Evolutionary conservation across 768 basidiomycete genomes (phyloP).

Genomic region (Scleroderma citrinum): DNA sequence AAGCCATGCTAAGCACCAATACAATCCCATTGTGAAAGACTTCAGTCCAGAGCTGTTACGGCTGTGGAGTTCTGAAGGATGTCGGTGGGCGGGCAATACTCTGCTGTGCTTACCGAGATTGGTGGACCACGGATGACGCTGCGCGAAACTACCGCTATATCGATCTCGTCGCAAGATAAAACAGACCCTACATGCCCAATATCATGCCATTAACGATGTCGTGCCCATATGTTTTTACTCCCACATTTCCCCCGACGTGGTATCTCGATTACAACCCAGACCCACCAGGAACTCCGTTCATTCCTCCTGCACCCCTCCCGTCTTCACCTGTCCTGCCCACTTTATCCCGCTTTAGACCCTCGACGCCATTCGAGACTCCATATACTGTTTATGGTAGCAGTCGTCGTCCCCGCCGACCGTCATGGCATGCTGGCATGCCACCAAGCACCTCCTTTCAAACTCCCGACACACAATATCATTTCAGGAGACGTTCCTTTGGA

Average conservation of each 20-base stretch:
- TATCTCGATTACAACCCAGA: constrained; percentile 28
- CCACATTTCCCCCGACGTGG: constrained; percentile 31
- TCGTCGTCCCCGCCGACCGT: constrained; percentile 34
- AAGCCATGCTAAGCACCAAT: neutral
- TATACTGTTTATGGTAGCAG: constrained; percentile 19
- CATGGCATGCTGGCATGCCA: constrained; percentile 36
- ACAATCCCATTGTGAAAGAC: too few species aligned
- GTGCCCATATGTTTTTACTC: constrained; percentile 38
- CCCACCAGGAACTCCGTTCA: constrained; percentile 38
- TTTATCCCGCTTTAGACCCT: constrained; percentile 25
- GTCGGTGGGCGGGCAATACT: neutral
- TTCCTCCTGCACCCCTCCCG: constrained; percentile 33
- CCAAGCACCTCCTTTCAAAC: constrained; percentile 19
- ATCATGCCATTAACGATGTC: too few species aligned
- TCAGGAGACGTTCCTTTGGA: constrained; percentile 26
- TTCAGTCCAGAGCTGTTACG: neutral
- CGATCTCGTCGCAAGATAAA: too few species aligned
- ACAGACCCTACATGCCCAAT: too few species aligned
- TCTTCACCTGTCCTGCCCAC: constrained; percentile 31
- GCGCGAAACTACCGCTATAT: too few species aligned
- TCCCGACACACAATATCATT: constrained; percentile 5
- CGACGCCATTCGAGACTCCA: constrained; percentile 16
- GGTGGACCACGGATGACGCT: too few species aligned
- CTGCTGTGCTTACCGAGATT: too few species aligned
- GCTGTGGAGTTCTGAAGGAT: neutral